phyloP scores from a whole-genome alignment of 2,329 filamentous ascomycete species.

The Neurospora sp. region DNA sequence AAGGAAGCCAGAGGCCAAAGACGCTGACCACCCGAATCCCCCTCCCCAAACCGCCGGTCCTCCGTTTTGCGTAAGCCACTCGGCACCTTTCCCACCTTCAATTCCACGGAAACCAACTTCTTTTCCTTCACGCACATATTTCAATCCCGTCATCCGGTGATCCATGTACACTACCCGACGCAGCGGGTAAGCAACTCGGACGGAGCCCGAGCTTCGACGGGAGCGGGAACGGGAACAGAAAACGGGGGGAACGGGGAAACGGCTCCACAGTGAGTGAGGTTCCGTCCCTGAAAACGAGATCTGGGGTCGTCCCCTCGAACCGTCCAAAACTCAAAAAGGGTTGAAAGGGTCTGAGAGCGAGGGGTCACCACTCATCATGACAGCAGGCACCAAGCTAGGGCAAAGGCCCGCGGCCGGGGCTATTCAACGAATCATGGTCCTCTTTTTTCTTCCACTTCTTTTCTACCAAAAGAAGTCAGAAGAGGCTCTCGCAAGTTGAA shows the following conservation, averaged over 20 bases:
- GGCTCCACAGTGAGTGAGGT: not conserved
- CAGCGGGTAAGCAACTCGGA: not conserved
- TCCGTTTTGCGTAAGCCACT: not conserved
- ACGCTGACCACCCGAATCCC: not conserved
- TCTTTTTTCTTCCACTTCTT: not conserved
- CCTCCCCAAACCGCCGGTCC: not conserved
- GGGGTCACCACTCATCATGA: too few relatives aligned
- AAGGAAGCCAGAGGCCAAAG: not conserved
- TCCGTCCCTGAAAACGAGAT: not conserved
- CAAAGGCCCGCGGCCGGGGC: not conserved
- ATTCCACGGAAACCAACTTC: not conserved
- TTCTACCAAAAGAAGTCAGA: not conserved
- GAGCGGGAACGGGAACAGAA: not conserved
- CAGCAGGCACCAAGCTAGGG: not conserved
- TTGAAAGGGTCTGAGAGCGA: too few relatives aligned
- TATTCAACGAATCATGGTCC: not conserved
- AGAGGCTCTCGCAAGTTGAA: not conserved
- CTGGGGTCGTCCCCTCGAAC: not conserved
- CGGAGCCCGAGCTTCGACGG: not conserved
- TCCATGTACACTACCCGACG: not conserved
- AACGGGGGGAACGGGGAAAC: not conserved
- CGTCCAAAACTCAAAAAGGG: too few relatives aligned
- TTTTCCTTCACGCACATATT: too few relatives aligned
- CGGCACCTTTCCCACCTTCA: not conserved
- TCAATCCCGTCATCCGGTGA: too few relatives aligned